These are phyloP conservation scores for Incumbomyces lentus DNA, from an alignment of 2,329 filamentous ascomycete species.

Conservation along the genomic window DNA sequence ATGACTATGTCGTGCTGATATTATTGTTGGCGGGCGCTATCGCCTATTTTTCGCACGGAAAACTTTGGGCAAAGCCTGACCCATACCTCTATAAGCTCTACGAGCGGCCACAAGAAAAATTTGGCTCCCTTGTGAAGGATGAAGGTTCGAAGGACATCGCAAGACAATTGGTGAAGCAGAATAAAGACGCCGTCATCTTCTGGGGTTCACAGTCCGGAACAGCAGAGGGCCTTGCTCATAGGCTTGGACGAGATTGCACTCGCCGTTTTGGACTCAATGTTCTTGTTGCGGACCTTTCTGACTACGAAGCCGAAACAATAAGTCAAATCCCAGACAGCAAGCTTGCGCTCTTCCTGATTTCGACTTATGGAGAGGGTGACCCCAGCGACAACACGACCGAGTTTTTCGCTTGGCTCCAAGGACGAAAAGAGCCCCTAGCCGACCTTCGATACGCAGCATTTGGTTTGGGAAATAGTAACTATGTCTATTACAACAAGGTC, in stretches of 20 bases:
- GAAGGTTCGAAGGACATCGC: conserved; percentile 32
- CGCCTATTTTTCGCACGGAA: conserved; percentile 34
- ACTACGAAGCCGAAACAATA: conserved; percentile 84
- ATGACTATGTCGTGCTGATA: conserved; percentile 36
- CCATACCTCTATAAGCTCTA: conserved; percentile 40
- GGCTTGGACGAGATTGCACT: conserved; percentile 14
- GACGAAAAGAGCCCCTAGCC: conserved; percentile 58
- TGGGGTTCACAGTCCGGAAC: conserved; percentile 21
- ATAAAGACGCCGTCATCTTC: conserved; percentile 48
- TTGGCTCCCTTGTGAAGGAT: conserved; percentile 16
- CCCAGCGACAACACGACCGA: conserved; percentile 92
- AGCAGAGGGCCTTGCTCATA: conserved; percentile 16
- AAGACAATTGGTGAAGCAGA: conserved; percentile 31
- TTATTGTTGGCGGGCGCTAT: conserved; percentile 28
- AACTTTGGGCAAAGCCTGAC: conserved; percentile 41
- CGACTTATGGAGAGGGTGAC: conserved; percentile 91
- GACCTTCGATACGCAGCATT: conserved; percentile 68
- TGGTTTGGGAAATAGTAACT: conserved; percentile 90
- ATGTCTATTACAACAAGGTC: conserved; percentile 95
- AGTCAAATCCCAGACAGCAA: conserved; percentile 72
- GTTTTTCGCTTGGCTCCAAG: conserved; percentile 74
- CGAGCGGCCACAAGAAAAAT: conserved; percentile 38
- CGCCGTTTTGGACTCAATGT: conserved; percentile 76
- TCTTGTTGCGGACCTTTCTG: conserved; percentile 86
- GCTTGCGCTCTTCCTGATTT: conserved; percentile 78